Percentiles rank a stretch among this genome's conserved stretches.
phyloP scores from a whole-genome alignment of 495 filamentous ascomycete genomes.

The Penicillium soppii region DNA sequence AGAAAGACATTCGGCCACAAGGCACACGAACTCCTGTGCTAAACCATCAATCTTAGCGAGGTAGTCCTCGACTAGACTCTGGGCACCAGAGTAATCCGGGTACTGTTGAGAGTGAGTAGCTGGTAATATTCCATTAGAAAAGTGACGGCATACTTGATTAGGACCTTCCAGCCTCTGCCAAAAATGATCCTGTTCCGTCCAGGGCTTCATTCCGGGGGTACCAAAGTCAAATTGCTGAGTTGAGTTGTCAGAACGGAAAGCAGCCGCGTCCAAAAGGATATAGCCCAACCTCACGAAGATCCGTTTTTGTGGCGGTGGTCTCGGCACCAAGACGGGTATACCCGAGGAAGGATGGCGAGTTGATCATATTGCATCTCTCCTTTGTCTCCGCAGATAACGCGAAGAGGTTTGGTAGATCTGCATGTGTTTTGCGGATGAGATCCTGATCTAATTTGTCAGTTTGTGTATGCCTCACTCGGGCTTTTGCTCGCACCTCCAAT shows the following conservation, averaged over 20 bases:
- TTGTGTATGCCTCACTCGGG: no score
- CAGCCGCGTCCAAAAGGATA: not conserved
- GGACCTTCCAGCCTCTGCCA: conserved; percentile 56
- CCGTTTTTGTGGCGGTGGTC: conserved; percentile 43
- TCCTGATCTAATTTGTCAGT: conserved; percentile 36
- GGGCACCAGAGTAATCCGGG: conserved; percentile 57
- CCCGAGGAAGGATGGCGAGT: conserved; percentile 58
- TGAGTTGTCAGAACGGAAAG: not conserved
- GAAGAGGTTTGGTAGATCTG: conserved; percentile 74
- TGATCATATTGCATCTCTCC: conserved; percentile 83
- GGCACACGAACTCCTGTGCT: conserved; percentile 68
- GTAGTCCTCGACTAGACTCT: conserved; percentile 77
- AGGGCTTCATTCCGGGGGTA: conserved; percentile 31
- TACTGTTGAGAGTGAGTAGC: conserved; percentile 30
- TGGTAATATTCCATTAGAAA: no score
- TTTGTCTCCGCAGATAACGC: conserved; percentile 75
- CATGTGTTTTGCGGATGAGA: conserved; percentile 66
- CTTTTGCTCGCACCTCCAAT: conserved; percentile 49
- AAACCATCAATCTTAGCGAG: conserved; percentile 69
- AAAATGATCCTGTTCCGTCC: conserved; percentile 68
- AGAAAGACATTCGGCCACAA: conserved; percentile 81
- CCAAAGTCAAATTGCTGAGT: conserved; percentile 50
- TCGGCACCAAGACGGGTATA: conserved; percentile 51
- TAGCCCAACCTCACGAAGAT: conserved; percentile 36
- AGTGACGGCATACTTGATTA: conserved; percentile 28